Conservation (phyloP, 2,329 filamentous ascomycete species). For the Colletotrichum destructivum region DNA sequence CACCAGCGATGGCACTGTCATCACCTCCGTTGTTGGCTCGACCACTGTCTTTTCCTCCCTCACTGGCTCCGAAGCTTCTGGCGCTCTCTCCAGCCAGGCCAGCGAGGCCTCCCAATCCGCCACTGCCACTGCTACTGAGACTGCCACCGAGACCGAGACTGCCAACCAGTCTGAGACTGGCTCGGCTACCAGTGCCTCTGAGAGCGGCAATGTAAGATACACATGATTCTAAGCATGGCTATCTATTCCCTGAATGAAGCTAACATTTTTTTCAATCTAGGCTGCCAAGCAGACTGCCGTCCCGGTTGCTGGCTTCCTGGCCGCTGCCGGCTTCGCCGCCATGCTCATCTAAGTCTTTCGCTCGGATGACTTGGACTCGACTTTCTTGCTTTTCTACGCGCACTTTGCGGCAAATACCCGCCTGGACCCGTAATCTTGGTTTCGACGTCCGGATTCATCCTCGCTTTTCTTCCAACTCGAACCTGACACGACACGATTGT, state of each 20-base stretch:
- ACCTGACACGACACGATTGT: constrained; percentile 25
- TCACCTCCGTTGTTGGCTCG: constrained; percentile 40
- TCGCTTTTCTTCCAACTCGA: constrained; percentile 43
- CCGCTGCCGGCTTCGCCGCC: constrained; percentile 65
- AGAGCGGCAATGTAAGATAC: constrained; percentile 47
- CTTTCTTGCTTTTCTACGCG: constrained; percentile 45
- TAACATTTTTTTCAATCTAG: constrained; percentile 18
- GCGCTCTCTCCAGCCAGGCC: constrained; percentile 44
- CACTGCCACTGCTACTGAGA: constrained; percentile 35
- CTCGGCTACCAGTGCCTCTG: constrained; percentile 26
- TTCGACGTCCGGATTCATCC: constrained; percentile 40
- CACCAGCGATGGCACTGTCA: constrained; percentile 27
- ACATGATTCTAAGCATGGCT: neutral
- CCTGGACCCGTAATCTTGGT: constrained; percentile 50
- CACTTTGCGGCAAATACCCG: constrained; percentile 61
- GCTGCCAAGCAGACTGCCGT: constrained; percentile 56
- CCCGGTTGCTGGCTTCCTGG: constrained; percentile 60
- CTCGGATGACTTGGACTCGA: constrained; percentile 19
- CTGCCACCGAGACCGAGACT: constrained; percentile 4
- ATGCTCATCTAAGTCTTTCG: constrained; percentile 60
- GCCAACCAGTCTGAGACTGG: constrained; percentile 21
- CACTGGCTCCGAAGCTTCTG: constrained; percentile 45
- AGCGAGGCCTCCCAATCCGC: constrained; percentile 36
- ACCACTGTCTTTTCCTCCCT: constrained; percentile 47
- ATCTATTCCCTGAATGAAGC: neutral